Base-by-base conservation (phyloP, 2,329 filamentous ascomycete species). In the Fusarium graminum region DNA sequence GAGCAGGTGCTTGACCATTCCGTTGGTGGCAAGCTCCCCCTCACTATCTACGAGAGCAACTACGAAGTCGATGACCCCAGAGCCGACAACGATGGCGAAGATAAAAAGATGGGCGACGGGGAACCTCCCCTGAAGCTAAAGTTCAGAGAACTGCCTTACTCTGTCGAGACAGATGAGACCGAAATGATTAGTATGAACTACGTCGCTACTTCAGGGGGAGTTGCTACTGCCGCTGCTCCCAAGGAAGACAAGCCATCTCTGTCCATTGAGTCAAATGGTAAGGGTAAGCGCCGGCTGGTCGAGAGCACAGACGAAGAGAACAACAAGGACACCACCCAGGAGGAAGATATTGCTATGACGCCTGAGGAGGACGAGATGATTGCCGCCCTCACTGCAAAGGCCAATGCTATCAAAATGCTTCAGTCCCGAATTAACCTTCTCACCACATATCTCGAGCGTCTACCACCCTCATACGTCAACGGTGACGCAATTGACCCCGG, bases 111-210 rank as follows among this genome's bases (percentile, higher is more conserved):
- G 80, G 90, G 92, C 66, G 91, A 92, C 66, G 76, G 84, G 75
- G 78, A 87, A 32, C 76, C 81, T 2, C 77, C 81, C 4, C 75
- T 88, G 25, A 86, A 85, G 49, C 84, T 95, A 61, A 90, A 87
- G 72, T 98, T 98, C 78, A 87, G 90, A 60, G 91, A 96, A 74
- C 80, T 98, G 11, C 88, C 90, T 3, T 98, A 95, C 77, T 90
- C 90, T 1, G 89, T 98, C 3, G 95, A 98, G 80, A 97, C 94
- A 0, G 93, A 92, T 11, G 94, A 98, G 77, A 94, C 94, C 2
- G 95, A 99, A 78, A 97, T 97, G 93, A 98, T 99, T 68, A 92
- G 92, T 70, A 92, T 99, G 73, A 93, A 97, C 78, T 97, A 94
- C 68, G 91, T 99, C 19, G 94, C 94, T 1, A 89, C 90, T 51